A percentile compares a stretch with the other conserved stretches of the same genome.
These are phyloP conservation scores for Camellia granthamiana DNA, from an alignment of 148 eudicot genomes.

Conservation along the genomic window DNA sequence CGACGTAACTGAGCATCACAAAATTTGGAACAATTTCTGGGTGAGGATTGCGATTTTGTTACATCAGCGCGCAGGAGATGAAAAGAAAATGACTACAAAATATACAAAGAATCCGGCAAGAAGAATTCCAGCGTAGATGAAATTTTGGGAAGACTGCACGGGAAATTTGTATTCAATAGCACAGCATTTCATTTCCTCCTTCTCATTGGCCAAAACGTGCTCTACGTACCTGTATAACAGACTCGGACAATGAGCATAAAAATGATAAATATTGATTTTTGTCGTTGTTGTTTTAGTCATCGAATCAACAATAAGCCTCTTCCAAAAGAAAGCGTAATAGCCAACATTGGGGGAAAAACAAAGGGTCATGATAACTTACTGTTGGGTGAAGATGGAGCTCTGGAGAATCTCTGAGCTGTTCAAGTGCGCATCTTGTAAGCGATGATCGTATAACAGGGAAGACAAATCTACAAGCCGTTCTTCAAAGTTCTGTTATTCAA, in stretches of 20 bases:
- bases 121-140: slow-evolving; percentile 87
- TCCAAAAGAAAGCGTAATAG: neutral
- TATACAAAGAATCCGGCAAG: slow-evolving; percentile 86
- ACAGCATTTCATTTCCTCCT: slow-evolving; percentile 96
- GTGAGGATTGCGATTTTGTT: neutral
- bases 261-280: neutral
- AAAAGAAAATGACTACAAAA: slow-evolving; percentile 85
- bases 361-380: slow-evolving; percentile 44
- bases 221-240: slow-evolving; percentile 72
- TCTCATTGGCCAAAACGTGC: slow-evolving; percentile 61
- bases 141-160: slow-evolving; percentile 75
- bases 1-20: neutral
- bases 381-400: slow-evolving; percentile 78
- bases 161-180: slow-evolving; percentile 68
- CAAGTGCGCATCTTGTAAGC: slow-evolving; percentile 67
- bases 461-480: slow-evolving; percentile 95
- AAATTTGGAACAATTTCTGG: neutral
- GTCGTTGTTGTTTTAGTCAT: neutral
- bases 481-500: slow-evolving; percentile 62
- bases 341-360: too few relatives aligned
- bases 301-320: neutral
- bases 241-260: neutral
- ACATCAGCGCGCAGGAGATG: slow-evolving; percentile 73
- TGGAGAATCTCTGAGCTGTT: slow-evolving; percentile 89
- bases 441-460: slow-evolving; percentile 81